Percentiles rank a stretch among this genome's conserved stretches.
Conservation (phyloP, 805 yeast species). For the Yarrowia sp. region DNA sequence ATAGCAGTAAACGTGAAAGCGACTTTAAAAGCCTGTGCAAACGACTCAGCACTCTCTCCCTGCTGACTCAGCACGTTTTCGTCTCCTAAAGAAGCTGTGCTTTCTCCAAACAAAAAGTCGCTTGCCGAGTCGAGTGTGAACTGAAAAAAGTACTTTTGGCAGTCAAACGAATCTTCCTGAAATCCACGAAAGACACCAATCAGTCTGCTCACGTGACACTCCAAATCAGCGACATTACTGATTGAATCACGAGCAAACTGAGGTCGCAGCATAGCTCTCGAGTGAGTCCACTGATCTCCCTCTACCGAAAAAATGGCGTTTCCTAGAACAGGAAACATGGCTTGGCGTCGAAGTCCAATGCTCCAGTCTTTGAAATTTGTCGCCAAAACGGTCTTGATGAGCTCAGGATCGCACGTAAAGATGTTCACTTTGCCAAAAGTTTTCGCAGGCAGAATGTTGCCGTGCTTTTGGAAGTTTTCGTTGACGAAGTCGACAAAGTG, state of each 20-base stretch:
- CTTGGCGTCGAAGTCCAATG: slow-evolving; percentile 33
- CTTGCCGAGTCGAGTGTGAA: slow-evolving; percentile 26
- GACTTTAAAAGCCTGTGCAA: neutral
- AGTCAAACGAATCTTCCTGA: neutral
- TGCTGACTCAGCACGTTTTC: neutral
- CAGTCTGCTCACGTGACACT: slow-evolving; percentile 33
- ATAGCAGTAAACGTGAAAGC: neutral
- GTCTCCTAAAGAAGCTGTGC: neutral
- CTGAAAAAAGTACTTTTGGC: slow-evolving; percentile 6
- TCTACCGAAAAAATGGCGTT: slow-evolving; percentile 37
- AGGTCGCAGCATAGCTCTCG: slow-evolving; percentile 37
- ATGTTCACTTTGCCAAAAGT: neutral
- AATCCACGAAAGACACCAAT: slow-evolving; percentile 17
- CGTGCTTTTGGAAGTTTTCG: neutral
- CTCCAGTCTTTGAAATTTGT: slow-evolving; percentile 35
- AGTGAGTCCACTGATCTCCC: slow-evolving; percentile 39
- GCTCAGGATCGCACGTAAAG: slow-evolving; percentile 36
- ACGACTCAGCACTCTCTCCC: slow-evolving; percentile 3
- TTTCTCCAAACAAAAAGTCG: slow-evolving; percentile 27
- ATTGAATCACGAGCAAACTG: slow-evolving; percentile 37
- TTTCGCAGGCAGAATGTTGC: neutral
- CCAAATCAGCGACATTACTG: slow-evolving; percentile 32
- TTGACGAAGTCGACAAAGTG: neutral
- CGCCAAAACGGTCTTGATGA: slow-evolving; percentile 35
- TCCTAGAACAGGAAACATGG: slow-evolving; percentile 33